Evolutionary conservation across 768 basidiomycete species (phyloP).

Genomic region (Lactarius psammicola): DNA sequence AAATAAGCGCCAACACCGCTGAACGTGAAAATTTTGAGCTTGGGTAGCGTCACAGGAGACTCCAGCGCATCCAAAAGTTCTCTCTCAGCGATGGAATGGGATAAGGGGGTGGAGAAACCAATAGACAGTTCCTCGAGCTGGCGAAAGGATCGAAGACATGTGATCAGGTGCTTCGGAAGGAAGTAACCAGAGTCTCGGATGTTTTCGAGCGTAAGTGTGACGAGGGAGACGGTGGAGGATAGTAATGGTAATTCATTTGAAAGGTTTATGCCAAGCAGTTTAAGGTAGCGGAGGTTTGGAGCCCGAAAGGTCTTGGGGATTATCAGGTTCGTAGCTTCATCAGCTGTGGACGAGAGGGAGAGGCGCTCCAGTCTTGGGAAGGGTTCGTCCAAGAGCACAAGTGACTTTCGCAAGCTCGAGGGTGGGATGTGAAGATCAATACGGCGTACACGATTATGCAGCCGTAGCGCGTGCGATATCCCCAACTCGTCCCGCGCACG

Average conservation of each 20-base stretch:
- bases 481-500: not conserved
- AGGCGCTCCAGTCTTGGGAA: slow-evolving; percentile 1
- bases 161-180: not conserved
- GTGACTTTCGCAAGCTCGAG: not conserved
- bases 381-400: not conserved
- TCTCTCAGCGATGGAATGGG: not conserved
- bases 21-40: not conserved
- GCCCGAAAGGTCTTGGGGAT: not conserved
- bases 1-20: not conserved
- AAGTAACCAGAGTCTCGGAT: not conserved
- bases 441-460: not conserved
- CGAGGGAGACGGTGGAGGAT: not conserved
- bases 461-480: not conserved
- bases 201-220: not conserved
- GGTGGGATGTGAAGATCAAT: not conserved
- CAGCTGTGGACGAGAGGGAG: not conserved
- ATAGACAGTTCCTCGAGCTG: slow-evolving; percentile 15
- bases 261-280: not conserved
- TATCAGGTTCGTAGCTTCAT: not conserved
- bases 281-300: slow-evolving; percentile 1
- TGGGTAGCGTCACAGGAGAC: not conserved
- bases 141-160: not conserved
- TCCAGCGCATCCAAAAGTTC: not conserved
- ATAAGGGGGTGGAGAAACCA: not conserved
- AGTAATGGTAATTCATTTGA: not conserved